A percentile compares a stretch with the other conserved stretches of the same genome.
phyloP scores from a whole-genome alignment of 2,329 filamentous ascomycete genomes.

The Penicillium sp. region DNA sequence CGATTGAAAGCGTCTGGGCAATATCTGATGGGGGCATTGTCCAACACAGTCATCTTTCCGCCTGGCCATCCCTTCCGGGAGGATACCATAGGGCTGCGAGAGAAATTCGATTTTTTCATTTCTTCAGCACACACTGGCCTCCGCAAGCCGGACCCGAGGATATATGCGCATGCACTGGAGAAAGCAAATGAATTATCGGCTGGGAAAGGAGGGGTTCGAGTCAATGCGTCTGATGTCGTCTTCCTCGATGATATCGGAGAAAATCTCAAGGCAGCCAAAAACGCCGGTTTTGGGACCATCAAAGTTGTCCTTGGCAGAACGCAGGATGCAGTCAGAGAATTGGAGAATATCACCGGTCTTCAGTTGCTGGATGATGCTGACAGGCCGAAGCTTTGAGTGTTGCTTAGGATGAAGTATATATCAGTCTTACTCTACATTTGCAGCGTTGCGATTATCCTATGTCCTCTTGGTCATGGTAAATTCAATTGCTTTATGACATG shows the following conservation, averaged over 20 bases:
- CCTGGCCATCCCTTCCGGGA: conserved; percentile 64
- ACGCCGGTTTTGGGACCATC: conserved; percentile 72
- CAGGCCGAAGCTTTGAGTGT: conserved; percentile 31
- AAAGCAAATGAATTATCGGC: conserved; percentile 62
- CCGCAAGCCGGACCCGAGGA: conserved; percentile 77
- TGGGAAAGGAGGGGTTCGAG: conserved; percentile 51
- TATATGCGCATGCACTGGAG: conserved; percentile 71
- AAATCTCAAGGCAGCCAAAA: conserved; percentile 77
- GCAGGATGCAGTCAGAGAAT: conserved; percentile 73
- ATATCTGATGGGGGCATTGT: conserved; percentile 76
- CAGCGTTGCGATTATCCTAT: no score
- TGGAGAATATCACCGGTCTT: conserved; percentile 73
- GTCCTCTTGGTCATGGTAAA: neutral
- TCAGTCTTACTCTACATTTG: neutral
- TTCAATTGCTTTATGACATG: neutral
- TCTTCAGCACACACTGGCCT: conserved; percentile 82
- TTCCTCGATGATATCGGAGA: conserved; percentile 95
- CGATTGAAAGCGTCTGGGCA: conserved; percentile 60
- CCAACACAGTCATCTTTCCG: conserved; percentile 87
- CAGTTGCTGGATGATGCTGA: conserved; percentile 34
- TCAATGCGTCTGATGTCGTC: conserved; percentile 65
- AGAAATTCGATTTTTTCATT: conserved; percentile 80
- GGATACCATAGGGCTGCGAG: conserved; percentile 57
- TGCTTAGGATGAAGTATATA: neutral
- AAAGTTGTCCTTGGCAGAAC: conserved; percentile 78